A percentile compares a stretch with the other conserved stretches of the same genome.
phyloP scores from a whole-genome alignment of 495 filamentous ascomycete genomes.

The Xylaria curta region DNA sequence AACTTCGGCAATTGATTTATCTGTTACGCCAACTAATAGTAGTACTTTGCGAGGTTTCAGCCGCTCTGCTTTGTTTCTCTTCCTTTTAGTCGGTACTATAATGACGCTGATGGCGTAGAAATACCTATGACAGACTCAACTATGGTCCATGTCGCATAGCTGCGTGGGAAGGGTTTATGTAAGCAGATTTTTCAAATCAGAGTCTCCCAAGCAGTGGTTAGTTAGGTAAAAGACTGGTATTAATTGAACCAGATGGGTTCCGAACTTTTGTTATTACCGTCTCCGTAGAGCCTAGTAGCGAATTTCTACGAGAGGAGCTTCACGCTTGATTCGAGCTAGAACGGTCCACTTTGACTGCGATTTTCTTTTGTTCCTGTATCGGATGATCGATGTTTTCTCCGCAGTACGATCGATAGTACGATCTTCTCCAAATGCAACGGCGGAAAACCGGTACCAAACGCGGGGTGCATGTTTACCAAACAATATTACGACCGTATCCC shows the following conservation, averaged over 20 bases:
- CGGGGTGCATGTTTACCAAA: constrained; percentile 8
- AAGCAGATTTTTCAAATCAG: neutral
- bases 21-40: neutral
- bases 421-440: constrained; percentile 5
- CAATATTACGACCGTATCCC: neutral
- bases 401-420: neutral
- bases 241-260: neutral
- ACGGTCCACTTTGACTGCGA: neutral
- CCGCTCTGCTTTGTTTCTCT: neutral
- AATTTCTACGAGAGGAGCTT: neutral
- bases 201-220: neutral
- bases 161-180: neutral
- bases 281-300: neutral
- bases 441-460: neutral
- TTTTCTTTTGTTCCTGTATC: neutral
- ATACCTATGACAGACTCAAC: neutral
- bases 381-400: neutral
- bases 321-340: too few relatives aligned
- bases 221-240: neutral
- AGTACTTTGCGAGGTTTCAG: neutral
- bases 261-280: neutral
- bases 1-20: neutral
- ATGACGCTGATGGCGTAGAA: neutral
- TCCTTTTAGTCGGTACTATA: neutral
- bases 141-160: neutral